Percentiles rank a stretch among this genome's conserved stretches.
Evolutionary conservation across 495 filamentous ascomycete species (phyloP).

Genomic region (Penicillium longicatenatum): DNA sequence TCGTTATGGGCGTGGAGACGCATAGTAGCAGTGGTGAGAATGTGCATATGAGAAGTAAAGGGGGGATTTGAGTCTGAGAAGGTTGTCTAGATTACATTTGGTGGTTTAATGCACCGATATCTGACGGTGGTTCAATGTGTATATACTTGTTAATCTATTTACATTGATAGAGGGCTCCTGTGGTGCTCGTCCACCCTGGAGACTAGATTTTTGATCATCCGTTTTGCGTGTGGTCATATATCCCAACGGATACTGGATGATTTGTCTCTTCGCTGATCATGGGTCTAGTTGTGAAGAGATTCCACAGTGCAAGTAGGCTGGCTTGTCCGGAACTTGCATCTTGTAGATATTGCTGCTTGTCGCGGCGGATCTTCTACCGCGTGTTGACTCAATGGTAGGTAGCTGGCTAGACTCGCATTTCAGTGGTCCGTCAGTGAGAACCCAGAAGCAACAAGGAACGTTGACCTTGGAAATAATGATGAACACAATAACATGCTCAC

Average conservation of each 20-base stretch:
- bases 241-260: not conserved
- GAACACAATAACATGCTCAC: conserved; percentile 14
- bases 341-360: not conserved
- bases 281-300: not conserved
- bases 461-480: not conserved
- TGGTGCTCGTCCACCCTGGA: not conserved
- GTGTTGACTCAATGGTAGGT: not conserved
- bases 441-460: not conserved
- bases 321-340: not conserved
- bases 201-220: not conserved
- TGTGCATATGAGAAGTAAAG: not conserved
- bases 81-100: not conserved
- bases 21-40: conserved; percentile 18
- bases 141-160: not conserved
- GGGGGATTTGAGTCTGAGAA: not conserved
- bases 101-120: no score
- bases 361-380: not conserved
- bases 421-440: not conserved
- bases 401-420: not conserved
- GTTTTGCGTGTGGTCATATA: not conserved
- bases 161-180: not conserved
- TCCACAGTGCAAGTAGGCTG: not conserved
- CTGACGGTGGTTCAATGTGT: not conserved
- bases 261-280: not conserved
- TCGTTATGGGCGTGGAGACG: conserved; percentile 32